These are phyloP conservation scores for Euphorbia peplus DNA, from an alignment of 345 rosid species.

Conservation along the genomic window DNA sequence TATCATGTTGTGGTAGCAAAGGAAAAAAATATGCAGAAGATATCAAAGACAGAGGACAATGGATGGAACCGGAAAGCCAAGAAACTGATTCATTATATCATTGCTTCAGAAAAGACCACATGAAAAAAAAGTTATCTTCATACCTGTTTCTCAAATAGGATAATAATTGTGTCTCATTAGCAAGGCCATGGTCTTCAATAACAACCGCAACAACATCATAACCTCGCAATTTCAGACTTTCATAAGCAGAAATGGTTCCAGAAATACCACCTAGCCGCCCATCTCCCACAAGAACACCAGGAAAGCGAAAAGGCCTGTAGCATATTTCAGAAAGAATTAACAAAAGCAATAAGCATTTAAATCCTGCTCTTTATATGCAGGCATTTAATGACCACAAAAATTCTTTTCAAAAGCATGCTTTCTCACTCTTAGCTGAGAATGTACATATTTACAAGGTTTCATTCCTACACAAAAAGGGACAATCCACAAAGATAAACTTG, in stretches of 20 bases:
- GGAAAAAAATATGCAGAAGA: not conserved
- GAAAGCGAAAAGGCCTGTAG: slow-evolving; percentile 80
- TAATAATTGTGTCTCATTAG: slow-evolving; percentile 62
- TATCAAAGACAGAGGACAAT: not conserved
- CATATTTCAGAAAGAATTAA: slow-evolving; percentile 11
- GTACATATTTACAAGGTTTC: not conserved
- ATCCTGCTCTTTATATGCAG: not conserved
- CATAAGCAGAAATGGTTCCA: slow-evolving; percentile 90
- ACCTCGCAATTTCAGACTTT: slow-evolving; percentile 73
- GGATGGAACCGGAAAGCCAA: not conserved
- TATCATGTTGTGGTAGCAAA: not conserved
- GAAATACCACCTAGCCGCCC: slow-evolving; percentile 95
- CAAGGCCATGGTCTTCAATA: slow-evolving; percentile 85
- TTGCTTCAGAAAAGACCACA: not conserved
- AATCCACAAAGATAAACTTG: not conserved
- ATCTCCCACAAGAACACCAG: slow-evolving; percentile 93
- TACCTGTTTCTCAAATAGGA: slow-evolving; percentile 78
- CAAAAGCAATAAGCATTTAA: not conserved
- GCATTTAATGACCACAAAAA: not conserved
- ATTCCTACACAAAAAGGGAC: not conserved
- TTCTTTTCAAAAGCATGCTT: not conserved
- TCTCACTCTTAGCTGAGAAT: not conserved
- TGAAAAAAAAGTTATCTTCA: not conserved
- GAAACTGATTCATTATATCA: not conserved
- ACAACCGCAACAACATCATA: slow-evolving; percentile 80